phyloP scores from a whole-genome alignment of 169 alveolate species.

The Plasmodium ovale region DNA sequence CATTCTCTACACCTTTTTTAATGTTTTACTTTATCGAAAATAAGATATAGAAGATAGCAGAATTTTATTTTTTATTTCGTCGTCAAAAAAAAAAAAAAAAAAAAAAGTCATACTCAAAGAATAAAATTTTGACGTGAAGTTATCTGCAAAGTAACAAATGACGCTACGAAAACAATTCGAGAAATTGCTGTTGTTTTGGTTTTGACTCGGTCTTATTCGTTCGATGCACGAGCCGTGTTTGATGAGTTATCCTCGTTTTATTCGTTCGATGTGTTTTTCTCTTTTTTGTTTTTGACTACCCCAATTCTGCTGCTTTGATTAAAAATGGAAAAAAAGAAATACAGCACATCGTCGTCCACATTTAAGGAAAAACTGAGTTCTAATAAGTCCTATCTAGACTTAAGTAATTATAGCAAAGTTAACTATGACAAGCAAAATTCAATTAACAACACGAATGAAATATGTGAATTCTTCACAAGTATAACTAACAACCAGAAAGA shows the following conservation, averaged over 20 bases:
- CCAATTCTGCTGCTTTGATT: background rate
- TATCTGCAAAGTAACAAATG: no score
- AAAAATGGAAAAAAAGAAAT: constrained; percentile 52
- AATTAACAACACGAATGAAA: constrained; percentile 59
- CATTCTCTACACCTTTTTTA: background rate
- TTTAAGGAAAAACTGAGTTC: constrained; percentile 25
- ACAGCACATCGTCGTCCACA: constrained; percentile 38
- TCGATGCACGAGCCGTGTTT: no score
- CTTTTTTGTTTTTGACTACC: background rate
- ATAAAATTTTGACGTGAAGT: background rate
- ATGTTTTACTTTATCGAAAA: constrained; percentile 1
- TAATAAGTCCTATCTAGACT: constrained; percentile 61
- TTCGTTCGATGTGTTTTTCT: background rate
- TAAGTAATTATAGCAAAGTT: constrained; percentile 50
- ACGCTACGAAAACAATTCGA: no score
- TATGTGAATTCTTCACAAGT: constrained; percentile 59
- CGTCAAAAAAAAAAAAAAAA: no score
- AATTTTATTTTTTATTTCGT: no score
- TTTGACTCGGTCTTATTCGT: background rate
- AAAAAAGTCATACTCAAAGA: background rate
- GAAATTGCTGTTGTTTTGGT: constrained; percentile 14
- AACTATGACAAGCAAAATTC: constrained; percentile 48
- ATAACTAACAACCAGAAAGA: constrained; percentile 70
- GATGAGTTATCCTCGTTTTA: background rate
- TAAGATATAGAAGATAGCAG: background rate